A percentile compares a stretch with the other conserved stretches of the same genome.
These are phyloP conservation scores for Trichosanthes truncata DNA, from an alignment of 306 rosid species.

Conservation along the genomic window DNA sequence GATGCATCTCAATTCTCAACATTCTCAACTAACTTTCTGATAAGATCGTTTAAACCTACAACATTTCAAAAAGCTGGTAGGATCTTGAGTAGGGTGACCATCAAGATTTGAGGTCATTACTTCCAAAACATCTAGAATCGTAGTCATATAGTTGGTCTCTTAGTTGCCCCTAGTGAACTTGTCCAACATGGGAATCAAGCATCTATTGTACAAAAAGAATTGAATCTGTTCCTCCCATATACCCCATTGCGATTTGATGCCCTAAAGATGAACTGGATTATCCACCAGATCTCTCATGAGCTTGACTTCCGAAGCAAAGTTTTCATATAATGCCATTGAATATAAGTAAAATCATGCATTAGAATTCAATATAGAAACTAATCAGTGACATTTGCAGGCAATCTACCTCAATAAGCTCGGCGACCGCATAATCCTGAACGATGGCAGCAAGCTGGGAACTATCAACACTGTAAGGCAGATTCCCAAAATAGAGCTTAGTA, in stretches of 20 bases:
- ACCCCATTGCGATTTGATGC: background rate
- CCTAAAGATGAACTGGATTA: background rate
- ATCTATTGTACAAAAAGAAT: background rate
- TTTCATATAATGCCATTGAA: background rate
- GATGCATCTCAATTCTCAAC: background rate
- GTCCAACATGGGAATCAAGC: background rate
- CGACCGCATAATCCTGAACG: slow-evolving; percentile 62
- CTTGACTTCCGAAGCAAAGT: background rate
- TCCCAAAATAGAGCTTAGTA: slow-evolving; percentile 94
- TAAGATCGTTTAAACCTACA: background rate
- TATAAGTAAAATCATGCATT: background rate
- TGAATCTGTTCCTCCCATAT: background rate
- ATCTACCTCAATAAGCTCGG: slow-evolving; percentile 80
- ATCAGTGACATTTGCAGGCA: background rate
- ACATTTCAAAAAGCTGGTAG: background rate
- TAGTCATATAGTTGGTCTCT: background rate
- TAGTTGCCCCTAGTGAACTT: background rate
- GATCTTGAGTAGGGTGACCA: background rate
- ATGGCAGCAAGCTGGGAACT: slow-evolving; percentile 94
- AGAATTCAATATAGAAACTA: background rate
- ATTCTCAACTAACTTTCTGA: background rate
- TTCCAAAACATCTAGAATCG: background rate
- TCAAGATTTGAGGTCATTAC: background rate
- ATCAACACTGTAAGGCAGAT: slow-evolving; percentile 87
- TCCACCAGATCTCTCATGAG: background rate